Evolutionary conservation across 352 stramenopile genomes (phyloP).

Genomic region (Sclerospora graminicola): DNA sequence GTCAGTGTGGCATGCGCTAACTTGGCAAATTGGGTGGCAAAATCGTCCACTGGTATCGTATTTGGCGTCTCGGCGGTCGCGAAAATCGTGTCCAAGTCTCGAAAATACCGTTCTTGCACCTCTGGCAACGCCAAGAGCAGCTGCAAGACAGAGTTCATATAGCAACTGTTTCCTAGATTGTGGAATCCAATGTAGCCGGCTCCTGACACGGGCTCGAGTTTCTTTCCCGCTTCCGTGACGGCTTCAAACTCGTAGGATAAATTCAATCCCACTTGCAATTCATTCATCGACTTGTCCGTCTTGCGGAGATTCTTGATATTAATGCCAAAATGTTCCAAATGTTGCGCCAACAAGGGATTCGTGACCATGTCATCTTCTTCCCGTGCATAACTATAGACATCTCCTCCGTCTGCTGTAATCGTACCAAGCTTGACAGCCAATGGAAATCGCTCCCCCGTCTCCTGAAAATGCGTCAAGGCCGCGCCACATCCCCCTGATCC

Average conservation of each 20-base stretch:
- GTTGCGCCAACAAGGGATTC: constrained; percentile 90
- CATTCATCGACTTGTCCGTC: constrained; percentile 97
- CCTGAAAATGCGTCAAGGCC: constrained; percentile 93
- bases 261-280: constrained; percentile 97
- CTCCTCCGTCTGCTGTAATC: constrained; percentile 91
- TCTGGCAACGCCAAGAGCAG: constrained; percentile 83
- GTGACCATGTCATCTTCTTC: constrained; percentile 97
- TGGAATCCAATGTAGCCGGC: constrained; percentile 92
- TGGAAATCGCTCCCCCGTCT: constrained; percentile 89
- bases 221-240: constrained; percentile 94
- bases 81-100: constrained; percentile 50
- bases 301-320: constrained; percentile 91
- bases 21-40: constrained; percentile 91
- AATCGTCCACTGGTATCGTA: constrained; percentile 51
- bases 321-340: constrained; percentile 94
- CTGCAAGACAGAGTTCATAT: constrained; percentile 98
- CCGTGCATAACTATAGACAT: constrained; percentile 97
- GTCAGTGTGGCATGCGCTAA: constrained; percentile 81
- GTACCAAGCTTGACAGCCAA: constrained; percentile 97
- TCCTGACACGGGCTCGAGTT: constrained; percentile 86
- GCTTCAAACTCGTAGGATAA: constrained; percentile 96
- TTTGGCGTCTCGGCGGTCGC: constrained; percentile 18
- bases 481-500: constrained; percentile 93
- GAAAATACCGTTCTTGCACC: constrained; percentile 61
- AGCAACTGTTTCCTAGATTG: constrained; percentile 99